Conservation (phyloP, 1,139 yeast species). For the Casaregolazyma suthepensis region DNA sequence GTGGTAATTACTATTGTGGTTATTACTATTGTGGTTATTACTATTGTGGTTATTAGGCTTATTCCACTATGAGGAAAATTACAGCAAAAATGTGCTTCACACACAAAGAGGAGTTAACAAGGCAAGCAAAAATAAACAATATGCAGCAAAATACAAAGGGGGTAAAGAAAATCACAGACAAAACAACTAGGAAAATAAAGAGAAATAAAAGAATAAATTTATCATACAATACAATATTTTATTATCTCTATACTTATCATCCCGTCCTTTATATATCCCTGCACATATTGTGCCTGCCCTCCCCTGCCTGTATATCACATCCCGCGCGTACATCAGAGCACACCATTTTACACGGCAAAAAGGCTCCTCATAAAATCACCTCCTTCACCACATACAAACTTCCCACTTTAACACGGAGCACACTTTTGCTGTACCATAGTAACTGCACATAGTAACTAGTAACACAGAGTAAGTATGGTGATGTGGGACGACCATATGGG, state of each 20-base stretch:
- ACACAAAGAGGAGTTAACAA: background rate
- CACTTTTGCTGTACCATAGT: constrained; percentile 9
- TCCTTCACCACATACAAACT: constrained; percentile 9
- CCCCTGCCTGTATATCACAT: constrained; percentile 8
- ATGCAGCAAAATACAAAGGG: background rate
- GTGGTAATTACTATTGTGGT: too few species aligned
- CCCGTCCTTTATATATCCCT: too few species aligned
- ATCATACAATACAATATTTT: too few species aligned
- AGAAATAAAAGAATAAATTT: too few species aligned
- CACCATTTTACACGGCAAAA: constrained; percentile 1
- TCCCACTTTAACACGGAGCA: constrained; percentile 3
- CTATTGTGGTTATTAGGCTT: too few species aligned
- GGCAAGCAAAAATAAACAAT: background rate
- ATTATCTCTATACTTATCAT: background rate
- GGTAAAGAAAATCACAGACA: background rate
- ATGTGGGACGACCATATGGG: background rate
- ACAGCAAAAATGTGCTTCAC: background rate
- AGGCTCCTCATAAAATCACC: constrained; percentile 8
- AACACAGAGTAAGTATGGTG: background rate
- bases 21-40: too few species aligned
- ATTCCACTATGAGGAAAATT: too few species aligned
- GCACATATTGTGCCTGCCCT: background rate
- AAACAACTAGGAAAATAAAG: background rate
- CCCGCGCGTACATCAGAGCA: constrained; percentile 7
- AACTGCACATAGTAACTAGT: background rate